Base-by-base conservation (phyloP, 2,329 filamentous ascomycete genomes). In the Curvularia eragrostidis region DNA sequence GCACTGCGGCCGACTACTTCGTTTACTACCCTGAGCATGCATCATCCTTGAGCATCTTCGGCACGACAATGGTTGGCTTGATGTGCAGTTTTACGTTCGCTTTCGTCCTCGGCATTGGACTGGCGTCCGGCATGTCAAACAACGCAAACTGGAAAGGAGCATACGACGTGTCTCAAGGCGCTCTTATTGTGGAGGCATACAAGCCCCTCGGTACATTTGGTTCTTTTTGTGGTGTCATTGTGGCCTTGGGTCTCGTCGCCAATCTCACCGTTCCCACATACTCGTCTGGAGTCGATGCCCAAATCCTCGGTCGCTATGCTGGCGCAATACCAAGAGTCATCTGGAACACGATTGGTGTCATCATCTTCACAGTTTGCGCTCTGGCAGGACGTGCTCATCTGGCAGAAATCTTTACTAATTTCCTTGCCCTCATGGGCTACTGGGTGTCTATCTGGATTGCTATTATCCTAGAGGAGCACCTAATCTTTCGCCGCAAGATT, bases 341-440 rank as follows among this genome's bases (percentile, higher is more conserved):
- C 32, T 91, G 88, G 87, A 88, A 87, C 59, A 86, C 84, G 0
- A 68, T 88, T 3, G 81, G 85, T 2, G 83, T 86, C 0, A 74
- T 90, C 38, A 84, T 90, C 43, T 88, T 86, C 68, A 85, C 85
- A 8, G 83, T 88, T 26, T 88, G 87, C 64, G 87, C 87, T 0
- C 79, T 89, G 15, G 87, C 83, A 0, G 88, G 88, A 0, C 82
- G 87, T 13, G 80, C 82, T 23, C 75, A 87, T 63, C 80, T 91
- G 1, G 83, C 86, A 0, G 81, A 81, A 24, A 88, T 90, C 56
- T 89, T 90, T 70, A 86, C 85, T 10, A 90, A 90, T 69, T 89
- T 90, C 71, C 79, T 90, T 5, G 86, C 87, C 0, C 76, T 90
- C 21, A 90, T 90, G 85, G 88, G 88, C 1, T 90, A 90, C 73